Evolutionary conservation across 306 rosid genomes (phyloP).

Genomic region (Cucurbita moschata): DNA sequence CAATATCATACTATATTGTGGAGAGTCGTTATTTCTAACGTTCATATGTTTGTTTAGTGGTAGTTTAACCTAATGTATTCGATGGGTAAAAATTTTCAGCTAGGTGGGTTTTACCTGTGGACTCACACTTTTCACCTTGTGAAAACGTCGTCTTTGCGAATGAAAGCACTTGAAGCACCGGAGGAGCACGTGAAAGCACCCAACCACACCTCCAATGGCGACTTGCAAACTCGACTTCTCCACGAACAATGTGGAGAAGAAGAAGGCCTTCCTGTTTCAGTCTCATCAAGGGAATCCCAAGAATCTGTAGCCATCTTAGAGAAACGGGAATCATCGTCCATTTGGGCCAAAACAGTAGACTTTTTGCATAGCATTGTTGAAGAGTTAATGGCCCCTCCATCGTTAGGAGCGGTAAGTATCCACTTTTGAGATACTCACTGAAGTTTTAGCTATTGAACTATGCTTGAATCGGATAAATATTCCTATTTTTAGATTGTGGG

Average conservation of each 20-base stretch:
- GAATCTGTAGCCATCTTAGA: background rate
- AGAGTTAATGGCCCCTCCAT: slow-evolving; percentile 75
- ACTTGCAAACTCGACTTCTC: slow-evolving; percentile 42
- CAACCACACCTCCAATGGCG: slow-evolving; percentile 25
- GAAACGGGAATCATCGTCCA: slow-evolving; percentile 13
- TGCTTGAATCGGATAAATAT: too few relatives aligned
- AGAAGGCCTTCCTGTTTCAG: background rate
- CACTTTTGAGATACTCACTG: background rate
- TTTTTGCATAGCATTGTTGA: slow-evolving; percentile 15
- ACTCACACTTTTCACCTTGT: slow-evolving; percentile 52
- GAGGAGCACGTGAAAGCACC: slow-evolving; percentile 18
- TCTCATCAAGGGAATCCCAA: background rate
- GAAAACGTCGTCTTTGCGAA: slow-evolving; percentile 24
- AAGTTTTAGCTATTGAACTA: too few relatives aligned
- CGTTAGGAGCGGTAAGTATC: slow-evolving; percentile 50
- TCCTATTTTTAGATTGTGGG: slow-evolving; percentile 52
- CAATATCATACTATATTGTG: too few relatives aligned
- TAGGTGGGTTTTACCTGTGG: slow-evolving; percentile 80
- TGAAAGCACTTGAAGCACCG: slow-evolving; percentile 36
- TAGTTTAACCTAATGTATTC: background rate
- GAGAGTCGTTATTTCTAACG: too few relatives aligned
- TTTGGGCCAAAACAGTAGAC: slow-evolving; percentile 17
- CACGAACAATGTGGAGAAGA: slow-evolving; percentile 5
- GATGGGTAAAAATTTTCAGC: slow-evolving; percentile 16
- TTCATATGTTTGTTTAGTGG: too few relatives aligned